Percentiles rank a stretch among this genome's conserved stretches.
These are phyloP conservation scores for Centella asiatica DNA, from an alignment of 129 eudicot genomes.

Conservation along the genomic window DNA sequence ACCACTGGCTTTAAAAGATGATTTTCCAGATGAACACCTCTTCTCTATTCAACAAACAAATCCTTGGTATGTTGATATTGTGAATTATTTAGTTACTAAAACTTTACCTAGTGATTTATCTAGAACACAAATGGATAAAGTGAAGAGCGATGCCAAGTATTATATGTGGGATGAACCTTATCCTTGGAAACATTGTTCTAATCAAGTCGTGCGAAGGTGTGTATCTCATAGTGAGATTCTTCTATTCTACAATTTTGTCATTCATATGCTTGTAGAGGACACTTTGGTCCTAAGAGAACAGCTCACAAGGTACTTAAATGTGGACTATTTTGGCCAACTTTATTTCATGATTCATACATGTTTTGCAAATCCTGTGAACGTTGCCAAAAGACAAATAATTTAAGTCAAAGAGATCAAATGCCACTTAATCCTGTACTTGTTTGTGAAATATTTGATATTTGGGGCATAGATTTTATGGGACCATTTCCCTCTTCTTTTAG, in stretches of 20 bases:
- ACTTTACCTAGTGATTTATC: constrained; percentile 1
- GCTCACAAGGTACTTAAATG: constrained; percentile 8
- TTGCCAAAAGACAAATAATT: constrained; percentile 1
- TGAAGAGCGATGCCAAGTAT: constrained; percentile 1
- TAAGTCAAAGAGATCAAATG: constrained; percentile 3
- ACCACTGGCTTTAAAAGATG: background rate
- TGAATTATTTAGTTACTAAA: background rate
- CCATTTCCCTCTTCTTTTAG: background rate
- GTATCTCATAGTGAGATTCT: background rate
- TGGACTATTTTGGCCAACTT: background rate
- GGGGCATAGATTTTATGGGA: too few species aligned
- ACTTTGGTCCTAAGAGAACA: constrained; percentile 17
- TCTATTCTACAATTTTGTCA: constrained; percentile 17
- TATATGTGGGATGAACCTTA: background rate
- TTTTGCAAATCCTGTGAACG: constrained; percentile 10
- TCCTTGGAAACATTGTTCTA: background rate
- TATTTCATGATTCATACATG: constrained; percentile 4
- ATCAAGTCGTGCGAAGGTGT: constrained; percentile 4
- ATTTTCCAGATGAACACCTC: constrained; percentile 11
- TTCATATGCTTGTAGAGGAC: constrained; percentile 13
- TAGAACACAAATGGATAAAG: constrained; percentile 6
- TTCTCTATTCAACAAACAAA: constrained; percentile 2
- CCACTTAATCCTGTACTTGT: background rate
- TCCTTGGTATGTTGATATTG: constrained; percentile 5
- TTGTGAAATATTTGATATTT: constrained; percentile 11